Evolutionary conservation across 139 green algal species (phyloP).

Genomic region (Monoraphidium neglectum): DNA sequence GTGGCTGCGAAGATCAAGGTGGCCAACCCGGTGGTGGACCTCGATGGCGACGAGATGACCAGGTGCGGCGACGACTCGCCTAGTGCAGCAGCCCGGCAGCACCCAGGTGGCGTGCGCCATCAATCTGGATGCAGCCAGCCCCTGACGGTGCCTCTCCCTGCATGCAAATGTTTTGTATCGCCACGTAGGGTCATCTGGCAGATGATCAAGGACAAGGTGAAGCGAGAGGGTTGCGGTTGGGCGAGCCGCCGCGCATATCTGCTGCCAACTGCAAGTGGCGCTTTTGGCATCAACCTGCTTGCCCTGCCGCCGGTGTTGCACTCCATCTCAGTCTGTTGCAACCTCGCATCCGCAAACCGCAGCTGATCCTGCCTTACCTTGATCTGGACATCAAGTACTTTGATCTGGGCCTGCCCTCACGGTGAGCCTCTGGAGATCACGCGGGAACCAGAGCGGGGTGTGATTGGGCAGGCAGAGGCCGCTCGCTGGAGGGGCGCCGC

Average conservation of each 20-base stretch:
- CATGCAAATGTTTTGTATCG: too few species aligned
- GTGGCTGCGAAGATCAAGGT: conserved; percentile 77
- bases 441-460: too few species aligned
- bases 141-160: not conserved
- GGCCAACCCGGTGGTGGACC: conserved; percentile 90
- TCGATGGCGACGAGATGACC: conserved; percentile 97
- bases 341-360: conserved; percentile 2
- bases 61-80: conserved; percentile 53
- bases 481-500: too few species aligned
- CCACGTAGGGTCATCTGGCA: conserved; percentile 87
- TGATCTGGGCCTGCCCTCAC: conserved; percentile 86
- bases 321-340: not conserved
- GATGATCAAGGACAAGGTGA: conserved; percentile 92
- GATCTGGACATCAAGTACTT: conserved; percentile 95
- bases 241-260: too few species aligned
- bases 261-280: too few species aligned
- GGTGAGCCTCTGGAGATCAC: conserved; percentile 56
- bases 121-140: too few species aligned
- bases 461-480: too few species aligned
- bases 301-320: too few species aligned
- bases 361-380: conserved; percentile 94
- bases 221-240: not conserved
- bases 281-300: too few species aligned
- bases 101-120: too few species aligned
- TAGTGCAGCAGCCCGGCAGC: too few species aligned